phyloP scores from a whole-genome alignment of 768 basidiomycete genomes.

The Auricularia heimuer region DNA sequence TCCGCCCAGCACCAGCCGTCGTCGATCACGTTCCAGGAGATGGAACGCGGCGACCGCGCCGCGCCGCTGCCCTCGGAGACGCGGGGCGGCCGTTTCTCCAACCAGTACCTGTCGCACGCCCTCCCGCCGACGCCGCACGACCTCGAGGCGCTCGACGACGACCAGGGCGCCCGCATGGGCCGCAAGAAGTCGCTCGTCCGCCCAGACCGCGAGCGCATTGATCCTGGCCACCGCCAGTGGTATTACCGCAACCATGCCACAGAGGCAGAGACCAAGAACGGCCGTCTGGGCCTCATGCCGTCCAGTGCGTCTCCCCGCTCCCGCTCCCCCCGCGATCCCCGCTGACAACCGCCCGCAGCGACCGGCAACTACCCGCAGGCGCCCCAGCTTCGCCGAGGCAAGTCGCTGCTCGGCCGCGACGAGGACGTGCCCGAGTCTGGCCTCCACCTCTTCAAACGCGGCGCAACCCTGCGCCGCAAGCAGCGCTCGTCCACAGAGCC shows the following conservation, averaged over 20 bases:
- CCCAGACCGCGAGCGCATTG: conserved; percentile 94
- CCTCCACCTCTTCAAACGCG: conserved; percentile 82
- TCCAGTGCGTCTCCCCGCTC: conserved; percentile 54
- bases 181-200: conserved; percentile 88
- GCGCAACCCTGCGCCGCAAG: conserved; percentile 68
- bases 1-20: conserved; percentile 5
- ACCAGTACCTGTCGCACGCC: conserved; percentile 35
- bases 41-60: conserved; percentile 60
- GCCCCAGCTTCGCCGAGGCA: conserved; percentile 62
- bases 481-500: conserved; percentile 32
- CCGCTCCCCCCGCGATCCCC: conserved; percentile 3
- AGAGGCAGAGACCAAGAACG: conserved; percentile 57
- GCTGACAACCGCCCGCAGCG: conserved; percentile 27
- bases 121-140: conserved; percentile 27
- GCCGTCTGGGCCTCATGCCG: conserved; percentile 60
- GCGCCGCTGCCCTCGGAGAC: conserved; percentile 36
- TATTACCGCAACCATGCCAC: conserved; percentile 87
- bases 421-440: conserved; percentile 88
- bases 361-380: conserved; percentile 71
- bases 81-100: conserved; percentile 33
- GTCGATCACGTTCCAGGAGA: conserved; percentile 56
- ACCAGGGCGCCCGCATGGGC: conserved; percentile 33
- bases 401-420: conserved; percentile 82
- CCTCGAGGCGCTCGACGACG: conserved; percentile 31
- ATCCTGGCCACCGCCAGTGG: conserved; percentile 88